phyloP scores from a whole-genome alignment of 257 asterid species.

The Solanum appendiculatum region DNA sequence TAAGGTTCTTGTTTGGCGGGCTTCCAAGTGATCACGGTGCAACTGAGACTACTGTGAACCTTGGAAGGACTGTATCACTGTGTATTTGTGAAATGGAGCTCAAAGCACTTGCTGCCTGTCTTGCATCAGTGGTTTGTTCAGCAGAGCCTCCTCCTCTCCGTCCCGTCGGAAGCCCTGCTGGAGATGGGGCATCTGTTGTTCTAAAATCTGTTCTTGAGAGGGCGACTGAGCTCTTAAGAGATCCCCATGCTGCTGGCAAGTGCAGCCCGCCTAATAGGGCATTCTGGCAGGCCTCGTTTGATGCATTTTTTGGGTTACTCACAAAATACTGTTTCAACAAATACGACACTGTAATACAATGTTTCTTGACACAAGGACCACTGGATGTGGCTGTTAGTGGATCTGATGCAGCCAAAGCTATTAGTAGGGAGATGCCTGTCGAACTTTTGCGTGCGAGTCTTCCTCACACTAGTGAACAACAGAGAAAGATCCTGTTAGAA shows the following conservation, averaged over 20 bases:
- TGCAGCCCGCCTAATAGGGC: constrained; percentile 41
- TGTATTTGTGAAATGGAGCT: constrained; percentile 48
- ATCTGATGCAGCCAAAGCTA: constrained; percentile 47
- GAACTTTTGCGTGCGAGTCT: constrained; percentile 69
- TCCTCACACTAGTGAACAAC: constrained; percentile 70
- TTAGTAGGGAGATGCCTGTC: constrained; percentile 60
- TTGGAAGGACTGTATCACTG: constrained; percentile 34
- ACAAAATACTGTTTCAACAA: constrained; percentile 60
- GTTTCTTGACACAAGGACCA: constrained; percentile 32
- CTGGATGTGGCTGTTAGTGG: constrained; percentile 25
- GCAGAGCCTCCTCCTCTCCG: constrained; percentile 66
- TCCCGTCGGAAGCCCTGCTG: constrained; percentile 53
- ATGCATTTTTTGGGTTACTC: constrained; percentile 57
- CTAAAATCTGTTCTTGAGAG: constrained; percentile 64
- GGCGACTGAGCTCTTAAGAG: constrained; percentile 62
- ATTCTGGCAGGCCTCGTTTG: constrained; percentile 83
- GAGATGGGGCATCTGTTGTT: constrained; percentile 64
- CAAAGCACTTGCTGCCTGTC: constrained; percentile 61
- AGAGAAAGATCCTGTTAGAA: constrained; percentile 44
- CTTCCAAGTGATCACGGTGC: constrained; percentile 30
- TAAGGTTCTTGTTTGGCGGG: constrained; percentile 62
- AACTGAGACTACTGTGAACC: constrained; percentile 19
- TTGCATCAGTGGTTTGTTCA: constrained; percentile 76
- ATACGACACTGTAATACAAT: constrained; percentile 49
- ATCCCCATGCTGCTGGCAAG: constrained; percentile 37